Evolutionary conservation across 2,329 filamentous ascomycete species (phyloP).

Genomic region (Bipolaris sorokiniana): DNA sequence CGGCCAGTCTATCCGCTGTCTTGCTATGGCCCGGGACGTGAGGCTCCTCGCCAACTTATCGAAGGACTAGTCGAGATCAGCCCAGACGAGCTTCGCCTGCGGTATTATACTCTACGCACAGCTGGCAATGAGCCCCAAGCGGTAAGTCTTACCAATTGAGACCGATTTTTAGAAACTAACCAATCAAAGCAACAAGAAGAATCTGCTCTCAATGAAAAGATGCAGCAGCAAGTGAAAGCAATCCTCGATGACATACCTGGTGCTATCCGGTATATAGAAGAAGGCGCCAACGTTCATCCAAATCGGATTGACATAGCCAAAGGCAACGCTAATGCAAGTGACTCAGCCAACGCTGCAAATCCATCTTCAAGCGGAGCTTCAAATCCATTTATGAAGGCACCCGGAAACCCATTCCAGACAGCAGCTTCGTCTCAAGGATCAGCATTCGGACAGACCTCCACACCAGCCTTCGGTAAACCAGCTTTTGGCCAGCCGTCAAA

Average conservation of each 20-base stretch:
- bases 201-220: conserved; percentile 64
- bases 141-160: conserved; percentile 46
- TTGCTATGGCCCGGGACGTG: conserved; percentile 77
- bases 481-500: conserved; percentile 52
- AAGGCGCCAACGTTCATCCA: conserved; percentile 43
- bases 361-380: conserved; percentile 16
- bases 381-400: conserved; percentile 37
- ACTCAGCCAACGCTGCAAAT: conserved; percentile 9
- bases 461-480: conserved; percentile 41
- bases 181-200: conserved; percentile 65
- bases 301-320: conserved; percentile 44
- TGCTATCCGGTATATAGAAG: conserved; percentile 57
- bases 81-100: conserved; percentile 81
- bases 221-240: conserved; percentile 73
- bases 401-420: conserved; percentile 15
- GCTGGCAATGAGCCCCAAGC: conserved; percentile 65
- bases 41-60: conserved; percentile 82
- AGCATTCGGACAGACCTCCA: conserved; percentile 47
- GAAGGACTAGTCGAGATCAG: conserved; percentile 85
- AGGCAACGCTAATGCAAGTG: conserved; percentile 24
- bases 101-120: conserved; percentile 70
- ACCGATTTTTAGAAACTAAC: conserved; percentile 14
- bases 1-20: conserved; percentile 86
- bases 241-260: conserved; percentile 72
- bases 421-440: conserved; percentile 30